A percentile compares a stretch with the other conserved stretches of the same genome.
phyloP scores from a whole-genome alignment of 179 eudicot species.

The Beta lomatogona region DNA sequence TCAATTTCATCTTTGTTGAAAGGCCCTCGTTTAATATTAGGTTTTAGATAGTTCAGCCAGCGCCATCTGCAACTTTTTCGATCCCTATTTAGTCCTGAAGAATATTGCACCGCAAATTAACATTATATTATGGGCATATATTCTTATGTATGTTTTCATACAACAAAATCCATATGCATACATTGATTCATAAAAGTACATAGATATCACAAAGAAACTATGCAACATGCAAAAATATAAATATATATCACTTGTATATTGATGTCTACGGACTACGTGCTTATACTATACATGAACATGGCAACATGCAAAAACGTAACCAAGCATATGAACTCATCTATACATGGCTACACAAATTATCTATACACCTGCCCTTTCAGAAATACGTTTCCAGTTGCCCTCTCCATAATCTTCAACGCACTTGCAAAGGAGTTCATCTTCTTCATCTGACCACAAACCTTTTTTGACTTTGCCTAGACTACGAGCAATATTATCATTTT shows the following conservation, averaged over 20 bases:
- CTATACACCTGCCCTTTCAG: constrained; percentile 23
- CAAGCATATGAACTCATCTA: neutral
- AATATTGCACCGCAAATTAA: neutral
- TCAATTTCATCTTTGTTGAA: constrained; percentile 18
- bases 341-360: too few relatives aligned
- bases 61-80: constrained; percentile 24
- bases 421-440: constrained; percentile 24
- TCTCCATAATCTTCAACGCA: constrained; percentile 23
- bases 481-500: too few relatives aligned
- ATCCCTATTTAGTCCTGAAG: constrained; percentile 19
- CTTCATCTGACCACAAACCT: constrained; percentile 26
- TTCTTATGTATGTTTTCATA: too few relatives aligned
- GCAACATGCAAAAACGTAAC: too few relatives aligned
- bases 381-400: constrained; percentile 25
- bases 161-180: too few relatives aligned
- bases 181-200: too few relatives aligned
- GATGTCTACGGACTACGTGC: too few relatives aligned
- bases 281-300: too few relatives aligned
- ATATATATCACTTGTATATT: too few relatives aligned
- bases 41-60: constrained; percentile 25
- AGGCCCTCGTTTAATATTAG: constrained; percentile 24
- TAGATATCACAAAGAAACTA: too few relatives aligned
- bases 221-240: too few relatives aligned
- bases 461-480: constrained; percentile 2
- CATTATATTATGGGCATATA: too few relatives aligned